Conservation (phyloP, 495 filamentous ascomycete species). For the Aspergillus sclerotioniger region DNA sequence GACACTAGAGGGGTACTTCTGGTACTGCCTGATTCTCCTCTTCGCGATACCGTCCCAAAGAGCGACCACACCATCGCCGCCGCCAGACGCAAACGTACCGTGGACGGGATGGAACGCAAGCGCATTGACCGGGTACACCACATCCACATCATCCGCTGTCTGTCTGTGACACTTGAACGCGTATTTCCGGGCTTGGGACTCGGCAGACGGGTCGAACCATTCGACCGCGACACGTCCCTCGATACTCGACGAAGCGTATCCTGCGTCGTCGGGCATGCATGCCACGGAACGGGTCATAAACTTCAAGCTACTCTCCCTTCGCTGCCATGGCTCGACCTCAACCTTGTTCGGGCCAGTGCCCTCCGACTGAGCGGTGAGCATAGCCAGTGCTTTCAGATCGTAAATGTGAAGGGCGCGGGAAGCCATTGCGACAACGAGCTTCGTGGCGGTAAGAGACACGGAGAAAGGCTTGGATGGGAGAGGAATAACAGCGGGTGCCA, state of each 20-base stretch:
- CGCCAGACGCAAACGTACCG: conserved; percentile 90
- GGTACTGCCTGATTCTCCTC: conserved; percentile 86
- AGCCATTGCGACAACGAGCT: conserved; percentile 94
- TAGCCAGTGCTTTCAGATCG: conserved; percentile 68
- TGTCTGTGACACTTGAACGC: conserved; percentile 98
- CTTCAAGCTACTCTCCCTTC: conserved; percentile 85
- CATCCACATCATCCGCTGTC: conserved; percentile 65
- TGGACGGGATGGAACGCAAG: conserved; percentile 87
- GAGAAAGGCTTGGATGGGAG: conserved; percentile 87
- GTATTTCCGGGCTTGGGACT: conserved; percentile 88
- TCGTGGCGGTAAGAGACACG: conserved; percentile 73
- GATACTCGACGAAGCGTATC: conserved; percentile 84
- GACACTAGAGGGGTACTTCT: conserved; percentile 74
- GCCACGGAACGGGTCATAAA: conserved; percentile 91
- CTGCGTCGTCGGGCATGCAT: conserved; percentile 95
- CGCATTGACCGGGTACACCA: conserved; percentile 94
- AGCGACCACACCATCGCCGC: conserved; percentile 91
- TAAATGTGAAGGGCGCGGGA: conserved; percentile 88
- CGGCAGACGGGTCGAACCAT: conserved; percentile 87
- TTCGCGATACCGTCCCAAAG: conserved; percentile 94
- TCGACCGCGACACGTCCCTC: conserved; percentile 94
- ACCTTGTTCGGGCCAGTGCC: conserved; percentile 39
- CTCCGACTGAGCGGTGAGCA: conserved; percentile 50
- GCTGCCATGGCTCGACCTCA: conserved; percentile 78
- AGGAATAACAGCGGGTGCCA: conserved; percentile 55